Evolutionary conservation across 2,329 filamentous ascomycete genomes (phyloP), one percentile per base, ranked within the genome.

Genomic region (Fusarium paranaense): DNA sequence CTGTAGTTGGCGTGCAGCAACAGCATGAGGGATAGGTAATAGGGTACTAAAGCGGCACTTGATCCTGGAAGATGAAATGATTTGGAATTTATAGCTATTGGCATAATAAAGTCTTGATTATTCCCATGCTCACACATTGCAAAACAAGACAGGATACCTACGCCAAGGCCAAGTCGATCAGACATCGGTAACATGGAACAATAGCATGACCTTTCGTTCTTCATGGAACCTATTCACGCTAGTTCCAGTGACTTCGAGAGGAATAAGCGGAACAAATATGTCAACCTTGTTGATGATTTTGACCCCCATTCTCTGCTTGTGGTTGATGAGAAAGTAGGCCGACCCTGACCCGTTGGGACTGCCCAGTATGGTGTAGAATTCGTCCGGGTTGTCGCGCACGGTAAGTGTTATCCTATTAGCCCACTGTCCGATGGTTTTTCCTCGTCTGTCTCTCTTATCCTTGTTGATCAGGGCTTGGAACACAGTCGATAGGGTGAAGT

Each of bases 271-370:
- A 14, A 71, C 25, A 42, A 71, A 71, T 52, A 71, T 38, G 3
- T 71, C 69, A 16, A 71, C 45, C 56, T 62, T 64, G 6, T 70
- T 60, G 9, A 71, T 64, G 4, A 35, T 60, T 47, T 30, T 71
- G 10, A 50, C 13, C 2, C 69, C 69, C 6, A 71, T 33, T 14
- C 9, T 16, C 9, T 18, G n/a, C 22, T 71, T 71, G 38, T 71
- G 66, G 7, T 62, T 71, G 5, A 71, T 14, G 18, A 69, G 37
- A 4, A 70, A 25, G n/a, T 33, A 71, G 1, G 69, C 45, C 18
- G 62, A 45, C 3, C 30, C 38, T 25, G 62, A 18, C 45, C 69
- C 69, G 13, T 71, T 59, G 22, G 62, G 66, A 32, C 42, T 69
- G n/a, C 66, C 66, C 35, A 71, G 59, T 22, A 71, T 30, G 25